A percentile compares a stretch with the other conserved stretches of the same genome.
Conservation (phyloP, 176 grass and related monocot genomes). For the Phyllostachys edulis region DNA sequence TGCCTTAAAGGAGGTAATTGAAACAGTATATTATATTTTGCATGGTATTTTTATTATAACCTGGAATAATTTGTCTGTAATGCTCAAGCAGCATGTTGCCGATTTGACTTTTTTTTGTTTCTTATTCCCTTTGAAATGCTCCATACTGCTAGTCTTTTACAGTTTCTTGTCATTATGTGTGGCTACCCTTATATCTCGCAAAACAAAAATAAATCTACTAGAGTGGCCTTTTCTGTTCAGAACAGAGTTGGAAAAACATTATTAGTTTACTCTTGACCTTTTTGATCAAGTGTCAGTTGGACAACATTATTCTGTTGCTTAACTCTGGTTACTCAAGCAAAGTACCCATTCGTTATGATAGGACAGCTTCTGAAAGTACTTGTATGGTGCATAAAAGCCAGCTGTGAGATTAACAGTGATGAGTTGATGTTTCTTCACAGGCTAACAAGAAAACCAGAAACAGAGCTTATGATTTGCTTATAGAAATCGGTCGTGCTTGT, state of each 20-base stretch:
- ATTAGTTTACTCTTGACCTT: neutral
- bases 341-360: conserved; percentile 9
- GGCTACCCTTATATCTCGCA: neutral
- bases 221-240: conserved; percentile 19
- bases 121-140: conserved; percentile 5
- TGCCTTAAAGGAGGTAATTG: conserved; percentile 80
- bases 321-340: neutral
- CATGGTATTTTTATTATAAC: neutral
- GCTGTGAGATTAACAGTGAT: conserved; percentile 10
- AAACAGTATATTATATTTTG: conserved; percentile 5
- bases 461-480: conserved; percentile 87
- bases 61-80: neutral
- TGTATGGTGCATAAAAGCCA: neutral
- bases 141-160: neutral
- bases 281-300: neutral
- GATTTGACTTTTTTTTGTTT: neutral
- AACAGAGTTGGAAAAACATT: neutral
- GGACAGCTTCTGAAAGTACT: neutral
- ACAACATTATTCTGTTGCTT: neutral
- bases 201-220: neutral
- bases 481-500: conserved; percentile 85
- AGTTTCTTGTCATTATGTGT: neutral
- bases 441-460: conserved; percentile 93
- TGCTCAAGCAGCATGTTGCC: neutral
- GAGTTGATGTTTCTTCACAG: conserved; percentile 57